Conservation (phyloP, 2,329 filamentous ascomycete genomes). For the Colletotrichum cereale region DNA sequence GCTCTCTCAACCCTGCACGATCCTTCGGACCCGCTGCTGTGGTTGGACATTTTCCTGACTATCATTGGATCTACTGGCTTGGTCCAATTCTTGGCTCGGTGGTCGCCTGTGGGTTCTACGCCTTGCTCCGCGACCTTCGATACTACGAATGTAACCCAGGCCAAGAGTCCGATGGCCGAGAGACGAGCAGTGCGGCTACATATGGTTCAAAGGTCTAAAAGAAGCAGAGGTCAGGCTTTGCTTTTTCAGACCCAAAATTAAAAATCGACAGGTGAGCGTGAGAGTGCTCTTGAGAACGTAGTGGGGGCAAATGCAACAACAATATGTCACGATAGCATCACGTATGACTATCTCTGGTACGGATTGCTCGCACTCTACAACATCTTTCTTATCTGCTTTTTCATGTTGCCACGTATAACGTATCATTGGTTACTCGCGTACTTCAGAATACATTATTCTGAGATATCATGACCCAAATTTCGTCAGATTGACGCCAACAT, state of each 20-base stretch:
- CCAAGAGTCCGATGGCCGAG: slow-evolving; percentile 55
- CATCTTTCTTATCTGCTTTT: too few species aligned
- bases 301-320: not conserved
- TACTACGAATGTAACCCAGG: slow-evolving; percentile 64
- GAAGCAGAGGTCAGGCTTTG: too few species aligned
- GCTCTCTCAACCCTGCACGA: slow-evolving; percentile 63
- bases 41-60: slow-evolving; percentile 54
- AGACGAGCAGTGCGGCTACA: not conserved
- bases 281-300: not conserved
- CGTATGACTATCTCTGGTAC: too few species aligned
- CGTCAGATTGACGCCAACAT: too few species aligned
- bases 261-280: too few species aligned
- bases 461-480: too few species aligned
- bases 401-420: too few species aligned
- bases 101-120: slow-evolving; percentile 64
- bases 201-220: not conserved
- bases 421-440: too few species aligned
- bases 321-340: too few species aligned
- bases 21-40: slow-evolving; percentile 63
- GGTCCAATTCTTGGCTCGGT: slow-evolving; percentile 64
- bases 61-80: slow-evolving; percentile 69
- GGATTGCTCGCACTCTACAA: too few species aligned
- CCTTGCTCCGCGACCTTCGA: slow-evolving; percentile 62
- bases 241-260: not conserved
- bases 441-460: too few species aligned